Evolutionary conservation across 164 flowering plant species (phyloP).

Genomic region (Tinospora cordifolia): DNA sequence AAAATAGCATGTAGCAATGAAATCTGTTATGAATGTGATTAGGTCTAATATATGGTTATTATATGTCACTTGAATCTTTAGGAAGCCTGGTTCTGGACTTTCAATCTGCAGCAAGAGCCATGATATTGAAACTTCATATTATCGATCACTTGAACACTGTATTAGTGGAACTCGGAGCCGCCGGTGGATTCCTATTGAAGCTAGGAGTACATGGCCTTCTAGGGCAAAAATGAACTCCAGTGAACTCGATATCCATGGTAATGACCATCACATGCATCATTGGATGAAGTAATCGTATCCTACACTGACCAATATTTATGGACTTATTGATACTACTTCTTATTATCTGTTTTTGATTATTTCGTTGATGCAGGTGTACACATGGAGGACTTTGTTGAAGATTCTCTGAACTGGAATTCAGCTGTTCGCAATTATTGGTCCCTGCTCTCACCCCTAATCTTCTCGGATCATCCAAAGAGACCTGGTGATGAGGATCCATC

Average conservation of each 20-base stretch:
- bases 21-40: background rate
- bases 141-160: slow-evolving; percentile 75
- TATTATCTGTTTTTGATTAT: background rate
- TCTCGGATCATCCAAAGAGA: slow-evolving; percentile 98
- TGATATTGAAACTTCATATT: slow-evolving; percentile 82
- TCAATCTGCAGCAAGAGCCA: slow-evolving; percentile 63
- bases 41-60: slow-evolving; percentile 11
- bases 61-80: slow-evolving; percentile 25
- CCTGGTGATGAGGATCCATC: slow-evolving; percentile 99
- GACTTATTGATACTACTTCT: background rate
- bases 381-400: slow-evolving; percentile 64
- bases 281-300: background rate
- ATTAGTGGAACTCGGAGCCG: slow-evolving; percentile 77
- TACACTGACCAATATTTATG: background rate
- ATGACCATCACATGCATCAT: slow-evolving; percentile 1
- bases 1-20: background rate
- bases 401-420: slow-evolving; percentile 46
- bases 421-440: slow-evolving; percentile 83
- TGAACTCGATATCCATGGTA: slow-evolving; percentile 73
- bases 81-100: slow-evolving; percentile 66
- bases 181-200: slow-evolving; percentile 83
- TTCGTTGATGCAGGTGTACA: slow-evolving; percentile 40
- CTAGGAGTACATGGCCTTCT: slow-evolving; percentile 71
- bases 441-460: slow-evolving; percentile 83
- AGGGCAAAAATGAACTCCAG: slow-evolving; percentile 46